Evolutionary conservation across 208 protist genomes (phyloP), one percentile per base, ranked within the genome.

Genomic region (Trypanosoma rangeli): DNA sequence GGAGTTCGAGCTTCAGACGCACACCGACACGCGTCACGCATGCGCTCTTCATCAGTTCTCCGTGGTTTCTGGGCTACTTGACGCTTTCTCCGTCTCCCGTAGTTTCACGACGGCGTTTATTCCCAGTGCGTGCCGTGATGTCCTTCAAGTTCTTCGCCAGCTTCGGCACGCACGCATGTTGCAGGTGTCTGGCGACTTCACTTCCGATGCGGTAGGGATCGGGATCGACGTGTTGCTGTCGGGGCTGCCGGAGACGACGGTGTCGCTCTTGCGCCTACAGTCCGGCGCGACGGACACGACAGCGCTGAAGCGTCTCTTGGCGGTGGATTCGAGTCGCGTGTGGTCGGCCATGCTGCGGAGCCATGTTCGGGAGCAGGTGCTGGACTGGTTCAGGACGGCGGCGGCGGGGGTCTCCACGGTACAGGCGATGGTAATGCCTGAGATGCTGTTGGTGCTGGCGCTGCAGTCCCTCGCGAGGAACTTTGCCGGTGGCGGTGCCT

Each of bases 41-140:
- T 68, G 73, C 37, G 61, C 66, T 42, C 76, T 95, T 0, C 94
- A 83, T 52, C 90, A 92, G 70, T 67, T 88, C 3, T 83, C 85
- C 24, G 61, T 81, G 9, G 59, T 88, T 26, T 80, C 73, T 54
- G 78, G 78, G 53, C 57, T 84, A 5, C 68, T 95, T 7, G 85
- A 83, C n/a, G 44, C 75, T 29, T 83, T 91, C 56, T 86, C 84
- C 16, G 64, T 82, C 62, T 72, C 73, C 3, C 70, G 70, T 35
- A 87, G 78, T 64, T 85, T 87, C 54, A 79, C 63, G 24, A 73
- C 73, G 8, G 57, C 76, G 3, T 87, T 82, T 44, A 28, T 65
- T 55, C 54, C 59, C 48, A 35, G 68, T 48, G 33, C 29, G n/a
- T 64, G 62, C 28, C 33, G 24, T 20, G 66, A 62, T 46, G 79